Evolutionary conservation across 768 basidiomycete genomes (phyloP).

Genomic region (Strobilomyces confusus): DNA sequence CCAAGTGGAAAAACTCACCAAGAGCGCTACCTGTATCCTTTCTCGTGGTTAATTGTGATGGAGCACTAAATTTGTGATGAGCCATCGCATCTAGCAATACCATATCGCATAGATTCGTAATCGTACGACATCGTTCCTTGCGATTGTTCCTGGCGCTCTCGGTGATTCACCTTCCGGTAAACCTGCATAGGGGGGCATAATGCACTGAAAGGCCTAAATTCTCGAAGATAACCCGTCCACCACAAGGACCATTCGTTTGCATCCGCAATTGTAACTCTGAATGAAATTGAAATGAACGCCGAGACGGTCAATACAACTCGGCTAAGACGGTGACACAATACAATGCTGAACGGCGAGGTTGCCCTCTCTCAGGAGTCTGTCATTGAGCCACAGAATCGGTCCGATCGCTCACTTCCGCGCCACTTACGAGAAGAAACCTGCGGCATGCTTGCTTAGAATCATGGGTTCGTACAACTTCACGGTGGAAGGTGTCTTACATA

Average conservation of each 20-base stretch:
- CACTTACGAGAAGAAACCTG: conserved; percentile 27
- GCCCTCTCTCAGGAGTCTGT: conserved; percentile 7
- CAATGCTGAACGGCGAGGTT: conserved; percentile 16
- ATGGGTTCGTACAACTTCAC: conserved; percentile 15
- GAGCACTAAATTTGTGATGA: conserved; percentile 27
- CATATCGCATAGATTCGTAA: conserved; percentile 18
- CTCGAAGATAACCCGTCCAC: neutral
- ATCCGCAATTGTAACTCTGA: neutral
- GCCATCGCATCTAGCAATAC: conserved; percentile 15
- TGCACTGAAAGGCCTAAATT: neutral
- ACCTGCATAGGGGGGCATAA: neutral
- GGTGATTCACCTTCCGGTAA: conserved; percentile 1
- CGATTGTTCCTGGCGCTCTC: conserved; percentile 20
- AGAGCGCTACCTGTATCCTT: conserved; percentile 22
- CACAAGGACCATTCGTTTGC: neutral
- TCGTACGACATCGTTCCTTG: conserved; percentile 26
- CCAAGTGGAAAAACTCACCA: conserved; percentile 11
- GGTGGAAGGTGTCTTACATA: conserved; percentile 23
- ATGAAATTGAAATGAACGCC: conserved; percentile 2
- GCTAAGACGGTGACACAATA: conserved; percentile 25
- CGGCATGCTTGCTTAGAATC: conserved; percentile 19
- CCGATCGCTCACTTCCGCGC: conserved; percentile 27
- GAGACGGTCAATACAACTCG: conserved; percentile 8
- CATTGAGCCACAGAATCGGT: conserved; percentile 18
- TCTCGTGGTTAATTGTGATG: conserved; percentile 32